Conservation (phyloP, 2,329 filamentous ascomycete genomes). For the Monosporascus sp. region DNA sequence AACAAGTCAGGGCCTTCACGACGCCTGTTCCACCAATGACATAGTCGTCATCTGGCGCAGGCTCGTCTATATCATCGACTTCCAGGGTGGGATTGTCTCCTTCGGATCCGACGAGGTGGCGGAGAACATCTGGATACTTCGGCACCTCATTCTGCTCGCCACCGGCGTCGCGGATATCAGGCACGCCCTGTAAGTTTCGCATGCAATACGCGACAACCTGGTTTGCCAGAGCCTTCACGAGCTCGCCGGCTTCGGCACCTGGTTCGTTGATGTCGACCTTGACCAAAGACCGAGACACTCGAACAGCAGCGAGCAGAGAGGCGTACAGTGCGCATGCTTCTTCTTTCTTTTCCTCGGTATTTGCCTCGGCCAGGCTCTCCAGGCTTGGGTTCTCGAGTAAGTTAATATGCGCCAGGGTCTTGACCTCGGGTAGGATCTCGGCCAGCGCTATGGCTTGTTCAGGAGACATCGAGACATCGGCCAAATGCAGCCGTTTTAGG, state of each 20-base stretch:
- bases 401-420: slow-evolving; percentile 77
- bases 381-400: slow-evolving; percentile 77
- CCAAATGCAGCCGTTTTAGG: slow-evolving; percentile 80
- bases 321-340: slow-evolving; percentile 93
- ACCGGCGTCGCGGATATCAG: slow-evolving; percentile 36
- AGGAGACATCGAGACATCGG: slow-evolving; percentile 75
- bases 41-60: slow-evolving; percentile 85
- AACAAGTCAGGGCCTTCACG: slow-evolving; percentile 88
- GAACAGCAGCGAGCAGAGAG: slow-evolving; percentile 80
- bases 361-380: slow-evolving; percentile 65
- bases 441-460: slow-evolving; percentile 88
- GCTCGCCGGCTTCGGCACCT: slow-evolving; percentile 72
- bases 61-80: slow-evolving; percentile 56
- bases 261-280: slow-evolving; percentile 92
- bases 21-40: slow-evolving; percentile 94
- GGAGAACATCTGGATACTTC: slow-evolving; percentile 73
- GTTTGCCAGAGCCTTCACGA: slow-evolving; percentile 86
- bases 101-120: slow-evolving; percentile 77
- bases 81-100: slow-evolving; percentile 39
- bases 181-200: slow-evolving; percentile 78
- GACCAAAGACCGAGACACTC: slow-evolving; percentile 76
- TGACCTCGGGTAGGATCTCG: slow-evolving; percentile 82
- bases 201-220: slow-evolving; percentile 94
- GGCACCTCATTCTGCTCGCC: slow-evolving; percentile 27
- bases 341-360: slow-evolving; percentile 75